These are phyloP conservation scores for Metarhizium humberi DNA, from an alignment of 2,329 filamentous ascomycete genomes.

Conservation along the genomic window DNA sequence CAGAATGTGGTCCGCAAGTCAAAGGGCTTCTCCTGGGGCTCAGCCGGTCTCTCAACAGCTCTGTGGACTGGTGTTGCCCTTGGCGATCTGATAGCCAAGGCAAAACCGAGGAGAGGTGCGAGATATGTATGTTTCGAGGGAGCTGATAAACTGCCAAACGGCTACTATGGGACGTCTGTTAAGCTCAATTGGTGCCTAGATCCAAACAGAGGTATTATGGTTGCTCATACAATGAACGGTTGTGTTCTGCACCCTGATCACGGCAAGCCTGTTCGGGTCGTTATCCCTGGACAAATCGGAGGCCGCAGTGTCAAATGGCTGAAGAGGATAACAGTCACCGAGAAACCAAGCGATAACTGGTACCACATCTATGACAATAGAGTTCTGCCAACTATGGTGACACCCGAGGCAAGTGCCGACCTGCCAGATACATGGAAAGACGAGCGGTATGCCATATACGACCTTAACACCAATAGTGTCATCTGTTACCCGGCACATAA, in stretches of 20 bases:
- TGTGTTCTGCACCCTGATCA: constrained; percentile 74
- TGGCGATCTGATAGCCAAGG: constrained; percentile 58
- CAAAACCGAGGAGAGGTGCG: constrained; percentile 59
- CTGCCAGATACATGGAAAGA: constrained; percentile 75
- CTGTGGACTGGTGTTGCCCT: constrained; percentile 79
- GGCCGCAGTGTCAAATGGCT: constrained; percentile 92
- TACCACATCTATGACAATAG: constrained; percentile 93
- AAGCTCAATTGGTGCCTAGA: constrained; percentile 87
- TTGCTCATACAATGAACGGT: constrained; percentile 88
- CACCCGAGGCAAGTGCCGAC: constrained; percentile 68
- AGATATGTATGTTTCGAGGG: constrained; percentile 87
- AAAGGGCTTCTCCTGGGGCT: constrained; percentile 90
- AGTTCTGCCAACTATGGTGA: constrained; percentile 78
- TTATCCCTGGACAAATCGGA: constrained; percentile 87
- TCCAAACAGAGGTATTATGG: constrained; percentile 71
- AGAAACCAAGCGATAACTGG: constrained; percentile 79
- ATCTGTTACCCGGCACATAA: constrained; percentile 73
- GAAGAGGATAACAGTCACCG: constrained; percentile 69
- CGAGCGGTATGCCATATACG: constrained; percentile 87
- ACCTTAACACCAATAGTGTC: constrained; percentile 79
- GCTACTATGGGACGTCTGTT: constrained; percentile 78
- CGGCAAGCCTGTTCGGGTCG: constrained; percentile 70
- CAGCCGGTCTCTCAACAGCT: constrained; percentile 78
- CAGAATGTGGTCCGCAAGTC: constrained; percentile 86
- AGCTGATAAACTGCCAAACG: constrained; percentile 79